Evolutionary conservation across 2,329 filamentous ascomycete species (phyloP).

Genomic region (Fusarium bulbicola): DNA sequence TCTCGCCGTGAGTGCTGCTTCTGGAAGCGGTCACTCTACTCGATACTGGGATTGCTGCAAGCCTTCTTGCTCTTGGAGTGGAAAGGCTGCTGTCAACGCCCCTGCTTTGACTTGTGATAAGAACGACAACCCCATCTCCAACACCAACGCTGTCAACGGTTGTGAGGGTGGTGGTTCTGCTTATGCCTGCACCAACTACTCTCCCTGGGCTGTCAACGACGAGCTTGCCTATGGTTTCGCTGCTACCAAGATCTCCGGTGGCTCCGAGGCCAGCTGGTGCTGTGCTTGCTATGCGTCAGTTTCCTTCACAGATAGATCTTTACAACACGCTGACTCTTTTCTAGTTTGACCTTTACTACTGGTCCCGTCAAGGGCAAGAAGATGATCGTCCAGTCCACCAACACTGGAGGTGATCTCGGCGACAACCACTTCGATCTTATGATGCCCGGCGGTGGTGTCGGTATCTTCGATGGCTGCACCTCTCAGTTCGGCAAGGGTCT

Average conservation of each 20-base stretch:
- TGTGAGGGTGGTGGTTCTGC: slow-evolving; percentile 68
- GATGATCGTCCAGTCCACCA: slow-evolving; percentile 72
- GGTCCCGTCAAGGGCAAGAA: slow-evolving; percentile 65
- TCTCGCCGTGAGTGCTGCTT: slow-evolving; percentile 40
- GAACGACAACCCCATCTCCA: slow-evolving; percentile 62
- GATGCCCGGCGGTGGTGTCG: slow-evolving; percentile 65
- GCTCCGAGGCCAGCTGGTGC: slow-evolving; percentile 69
- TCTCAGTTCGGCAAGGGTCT: slow-evolving; percentile 53
- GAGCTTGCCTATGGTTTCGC: slow-evolving; percentile 71
- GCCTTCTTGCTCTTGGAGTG: slow-evolving; percentile 69
- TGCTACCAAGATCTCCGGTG: slow-evolving; percentile 64
- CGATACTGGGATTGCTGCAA: slow-evolving; percentile 76
- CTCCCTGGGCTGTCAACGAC: slow-evolving; percentile 69
- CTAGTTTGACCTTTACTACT: slow-evolving; percentile 58
- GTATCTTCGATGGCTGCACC: slow-evolving; percentile 62
- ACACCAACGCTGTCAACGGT: slow-evolving; percentile 58
- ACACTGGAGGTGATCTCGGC: slow-evolving; percentile 67
- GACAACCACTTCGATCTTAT: slow-evolving; percentile 68
- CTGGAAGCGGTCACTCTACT: slow-evolving; percentile 41
- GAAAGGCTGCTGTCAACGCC: slow-evolving; percentile 61
- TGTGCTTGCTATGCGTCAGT: slow-evolving; percentile 69
- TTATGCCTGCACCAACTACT: slow-evolving; percentile 70
- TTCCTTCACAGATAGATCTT: background rate
- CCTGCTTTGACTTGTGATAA: slow-evolving; percentile 65
- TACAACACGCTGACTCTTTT: background rate